These are phyloP conservation scores for Echinosphaeria canescens DNA, from an alignment of 2,329 filamentous ascomycete species.

Conservation along the genomic window DNA sequence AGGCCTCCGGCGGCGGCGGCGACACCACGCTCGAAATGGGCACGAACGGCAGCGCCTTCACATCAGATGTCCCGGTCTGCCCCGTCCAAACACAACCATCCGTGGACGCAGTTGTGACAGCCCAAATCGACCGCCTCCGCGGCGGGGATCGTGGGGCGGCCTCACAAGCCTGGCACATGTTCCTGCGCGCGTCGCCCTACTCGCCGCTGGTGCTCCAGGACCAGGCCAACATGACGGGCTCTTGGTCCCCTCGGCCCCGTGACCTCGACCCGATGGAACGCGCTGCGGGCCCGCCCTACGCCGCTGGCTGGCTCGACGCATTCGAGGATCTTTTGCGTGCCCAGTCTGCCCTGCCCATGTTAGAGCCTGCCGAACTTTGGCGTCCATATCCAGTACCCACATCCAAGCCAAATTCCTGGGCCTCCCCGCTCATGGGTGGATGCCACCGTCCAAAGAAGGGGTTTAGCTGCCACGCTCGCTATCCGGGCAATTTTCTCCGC, in stretches of 20 bases:
- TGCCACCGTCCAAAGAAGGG: no score
- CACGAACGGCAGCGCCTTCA: no score
- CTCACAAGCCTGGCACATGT: slow-evolving; percentile 10
- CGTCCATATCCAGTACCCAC: no score
- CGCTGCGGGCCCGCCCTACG: slow-evolving; percentile 13
- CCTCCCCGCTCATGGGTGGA: no score
- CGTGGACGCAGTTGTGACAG: background rate
- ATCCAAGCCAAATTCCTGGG: no score
- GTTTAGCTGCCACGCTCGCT: no score
- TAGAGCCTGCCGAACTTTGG: slow-evolving; percentile 20
- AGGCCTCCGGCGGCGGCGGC: background rate
- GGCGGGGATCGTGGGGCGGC: no score
- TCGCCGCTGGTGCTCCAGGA: slow-evolving; percentile 16
- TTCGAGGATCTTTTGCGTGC: slow-evolving; percentile 33
- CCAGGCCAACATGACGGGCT: slow-evolving; percentile 7
- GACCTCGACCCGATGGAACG: no score
- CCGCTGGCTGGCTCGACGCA: slow-evolving; percentile 25
- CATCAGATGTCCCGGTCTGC: no score
- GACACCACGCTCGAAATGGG: no score
- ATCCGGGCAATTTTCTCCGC: no score
- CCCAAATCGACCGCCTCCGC: background rate
- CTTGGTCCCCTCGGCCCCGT: slow-evolving; percentile 15
- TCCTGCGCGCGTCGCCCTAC: slow-evolving; percentile 12
- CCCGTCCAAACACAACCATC: no score
- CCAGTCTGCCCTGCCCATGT: slow-evolving; percentile 17